phyloP scores from a whole-genome alignment of 1,139 yeast species.

The Pichia cactophila region DNA sequence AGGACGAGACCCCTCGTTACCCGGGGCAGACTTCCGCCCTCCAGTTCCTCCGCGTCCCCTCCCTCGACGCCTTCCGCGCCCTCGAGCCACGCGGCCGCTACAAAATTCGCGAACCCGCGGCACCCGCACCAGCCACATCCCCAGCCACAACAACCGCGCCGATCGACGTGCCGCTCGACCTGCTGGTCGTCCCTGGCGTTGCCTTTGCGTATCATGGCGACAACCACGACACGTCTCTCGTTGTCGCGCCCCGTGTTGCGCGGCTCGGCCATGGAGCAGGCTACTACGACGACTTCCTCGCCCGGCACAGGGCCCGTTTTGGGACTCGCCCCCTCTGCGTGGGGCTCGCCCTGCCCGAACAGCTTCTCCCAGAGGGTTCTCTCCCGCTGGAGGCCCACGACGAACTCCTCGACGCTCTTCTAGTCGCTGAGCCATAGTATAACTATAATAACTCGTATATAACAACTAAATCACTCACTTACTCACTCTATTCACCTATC shows the following conservation, averaged over 20 bases:
- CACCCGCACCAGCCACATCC: background rate
- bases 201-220: slow-evolving; percentile 44
- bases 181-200: slow-evolving; percentile 78
- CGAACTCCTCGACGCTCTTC: slow-evolving; percentile 51
- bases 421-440: slow-evolving; percentile 20
- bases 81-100: slow-evolving; percentile 66
- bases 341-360: slow-evolving; percentile 68
- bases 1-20: slow-evolving; percentile 17
- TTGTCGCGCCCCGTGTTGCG: slow-evolving; percentile 29
- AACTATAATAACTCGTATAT: no score
- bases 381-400: slow-evolving; percentile 67
- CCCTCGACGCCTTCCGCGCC: slow-evolving; percentile 33
- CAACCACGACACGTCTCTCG: no score
- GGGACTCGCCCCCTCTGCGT: slow-evolving; percentile 33
- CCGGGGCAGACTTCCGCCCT: slow-evolving; percentile 42
- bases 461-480: no score
- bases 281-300: slow-evolving; percentile 74
- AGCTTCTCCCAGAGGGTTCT: slow-evolving; percentile 38
- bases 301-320: slow-evolving; percentile 36
- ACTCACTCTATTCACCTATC: no score
- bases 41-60: slow-evolving; percentile 46
- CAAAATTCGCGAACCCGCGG: slow-evolving; percentile 59
- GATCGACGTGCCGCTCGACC: slow-evolving; percentile 40
- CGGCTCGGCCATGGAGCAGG: slow-evolving; percentile 94
- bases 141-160: background rate